These are phyloP conservation scores for Apiospora malaysiana DNA, from an alignment of 2,329 filamentous ascomycete species.

Conservation along the genomic window DNA sequence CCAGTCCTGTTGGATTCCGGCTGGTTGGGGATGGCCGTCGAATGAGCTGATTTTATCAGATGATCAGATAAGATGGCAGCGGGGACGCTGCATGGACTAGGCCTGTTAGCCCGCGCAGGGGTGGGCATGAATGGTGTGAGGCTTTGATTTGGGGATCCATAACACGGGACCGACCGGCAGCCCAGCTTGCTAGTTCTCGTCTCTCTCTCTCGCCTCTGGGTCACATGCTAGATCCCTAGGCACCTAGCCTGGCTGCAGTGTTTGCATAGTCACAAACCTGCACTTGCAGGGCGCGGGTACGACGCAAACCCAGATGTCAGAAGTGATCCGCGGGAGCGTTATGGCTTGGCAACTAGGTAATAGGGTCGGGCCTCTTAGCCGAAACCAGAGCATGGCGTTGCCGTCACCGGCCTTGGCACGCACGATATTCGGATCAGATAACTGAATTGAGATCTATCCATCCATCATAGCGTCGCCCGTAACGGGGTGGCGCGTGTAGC, in stretches of 20 bases:
- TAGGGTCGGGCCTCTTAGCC: neutral
- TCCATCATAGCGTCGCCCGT: neutral
- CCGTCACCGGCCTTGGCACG: constrained; percentile 17
- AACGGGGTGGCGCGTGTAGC: too few relatives aligned
- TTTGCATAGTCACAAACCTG: neutral
- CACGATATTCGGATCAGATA: constrained; percentile 21
- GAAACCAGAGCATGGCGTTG: neutral
- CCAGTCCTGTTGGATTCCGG: neutral
- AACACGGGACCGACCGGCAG: neutral
- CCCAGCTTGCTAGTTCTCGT: neutral
- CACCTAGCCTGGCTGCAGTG: too few relatives aligned
- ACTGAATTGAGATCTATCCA: constrained; percentile 11
- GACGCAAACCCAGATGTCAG: neutral
- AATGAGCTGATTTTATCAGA: constrained; percentile 32
- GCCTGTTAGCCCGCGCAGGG: neutral
- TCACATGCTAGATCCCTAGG: neutral
- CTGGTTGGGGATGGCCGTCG: constrained; percentile 6
- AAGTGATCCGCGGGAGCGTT: neutral
- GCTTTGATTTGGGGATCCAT: constrained; percentile 6
- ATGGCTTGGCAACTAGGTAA: neutral
- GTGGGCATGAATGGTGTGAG: neutral
- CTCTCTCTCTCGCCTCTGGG: neutral
- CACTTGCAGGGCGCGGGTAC: too few relatives aligned
- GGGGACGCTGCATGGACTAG: constrained; percentile 2
- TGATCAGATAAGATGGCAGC: constrained; percentile 33